A percentile compares a stretch with the other conserved stretches of the same genome.
Conservation (phyloP, 768 basidiomycete species). For the Phanerodontia chrysosporium region DNA sequence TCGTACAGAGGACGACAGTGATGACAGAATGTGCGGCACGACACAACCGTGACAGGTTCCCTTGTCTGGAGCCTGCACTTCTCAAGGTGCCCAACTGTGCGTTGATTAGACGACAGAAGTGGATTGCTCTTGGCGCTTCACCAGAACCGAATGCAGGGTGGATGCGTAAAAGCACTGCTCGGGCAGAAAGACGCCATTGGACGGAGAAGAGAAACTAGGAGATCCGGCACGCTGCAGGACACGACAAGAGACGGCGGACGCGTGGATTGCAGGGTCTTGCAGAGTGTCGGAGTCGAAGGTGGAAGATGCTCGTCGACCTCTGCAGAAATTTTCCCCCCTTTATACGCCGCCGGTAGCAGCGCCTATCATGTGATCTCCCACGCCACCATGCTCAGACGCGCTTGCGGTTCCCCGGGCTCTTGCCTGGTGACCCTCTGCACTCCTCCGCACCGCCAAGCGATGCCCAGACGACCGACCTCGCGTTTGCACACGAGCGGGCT, state of each 20-base stretch:
- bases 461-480: too few species aligned
- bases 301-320: neutral
- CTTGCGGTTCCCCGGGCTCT: neutral
- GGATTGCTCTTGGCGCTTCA: conserved; percentile 61
- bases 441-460: too few species aligned
- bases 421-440: too few species aligned
- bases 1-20: neutral
- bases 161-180: conserved; percentile 55
- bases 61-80: conserved; percentile 31
- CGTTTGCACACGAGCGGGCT: too few species aligned
- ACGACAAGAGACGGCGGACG: neutral
- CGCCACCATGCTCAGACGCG: conserved; percentile 1
- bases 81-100: conserved; percentile 44
- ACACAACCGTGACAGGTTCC: conserved; percentile 31
- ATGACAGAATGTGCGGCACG: conserved; percentile 29
- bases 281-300: neutral
- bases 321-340: neutral
- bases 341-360: neutral
- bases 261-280: neutral
- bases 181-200: conserved; percentile 69
- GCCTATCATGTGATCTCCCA: neutral
- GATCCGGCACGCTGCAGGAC: neutral
- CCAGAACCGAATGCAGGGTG: conserved; percentile 77
- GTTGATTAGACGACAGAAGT: conserved; percentile 52
- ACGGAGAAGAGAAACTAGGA: neutral